These are phyloP conservation scores for Trichopus zeylanicus DNA, from an alignment of 116 monocot species.

Conservation along the genomic window DNA sequence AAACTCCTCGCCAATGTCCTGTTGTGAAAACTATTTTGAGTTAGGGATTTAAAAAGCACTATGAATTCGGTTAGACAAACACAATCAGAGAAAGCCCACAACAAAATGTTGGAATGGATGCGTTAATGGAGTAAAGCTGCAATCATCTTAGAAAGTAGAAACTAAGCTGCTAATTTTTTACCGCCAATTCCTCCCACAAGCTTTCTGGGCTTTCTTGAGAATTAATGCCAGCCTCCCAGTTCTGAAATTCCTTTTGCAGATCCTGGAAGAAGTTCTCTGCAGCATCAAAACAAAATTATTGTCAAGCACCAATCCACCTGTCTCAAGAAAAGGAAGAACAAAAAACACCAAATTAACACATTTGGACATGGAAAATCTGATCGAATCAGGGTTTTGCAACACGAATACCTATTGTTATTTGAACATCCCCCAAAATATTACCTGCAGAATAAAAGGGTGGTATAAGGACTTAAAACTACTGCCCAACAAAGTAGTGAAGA, in stretches of 20 bases:
- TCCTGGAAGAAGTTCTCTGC: slow-evolving; percentile 79
- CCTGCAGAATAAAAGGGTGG: slow-evolving; percentile 69
- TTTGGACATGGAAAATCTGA: not conserved
- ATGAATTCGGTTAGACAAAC: too few species aligned
- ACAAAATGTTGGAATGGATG: too few species aligned
- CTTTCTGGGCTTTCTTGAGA: slow-evolving; percentile 85
- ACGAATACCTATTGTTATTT: slow-evolving; percentile 84
- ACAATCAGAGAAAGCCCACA: too few species aligned
- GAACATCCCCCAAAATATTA: slow-evolving; percentile 76
- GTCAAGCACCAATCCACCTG: too few species aligned
- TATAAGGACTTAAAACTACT: slow-evolving; percentile 13
- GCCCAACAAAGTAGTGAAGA: too few species aligned
- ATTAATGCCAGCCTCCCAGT: slow-evolving; percentile 67
- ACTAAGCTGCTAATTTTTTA: too few species aligned
- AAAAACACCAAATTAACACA: not conserved
- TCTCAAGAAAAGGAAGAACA: too few species aligned
- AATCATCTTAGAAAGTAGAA: too few species aligned
- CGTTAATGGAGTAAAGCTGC: too few species aligned
- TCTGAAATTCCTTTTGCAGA: slow-evolving; percentile 78
- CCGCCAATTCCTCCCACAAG: slow-evolving; percentile 98
- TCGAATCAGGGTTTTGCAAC: too few species aligned
- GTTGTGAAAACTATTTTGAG: not conserved
- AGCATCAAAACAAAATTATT: too few species aligned
- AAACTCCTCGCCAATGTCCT: slow-evolving; percentile 99
- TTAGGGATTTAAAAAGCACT: too few species aligned